Base-by-base conservation (phyloP, 805 yeast species). In the Hanseniaspora lindneri region DNA sequence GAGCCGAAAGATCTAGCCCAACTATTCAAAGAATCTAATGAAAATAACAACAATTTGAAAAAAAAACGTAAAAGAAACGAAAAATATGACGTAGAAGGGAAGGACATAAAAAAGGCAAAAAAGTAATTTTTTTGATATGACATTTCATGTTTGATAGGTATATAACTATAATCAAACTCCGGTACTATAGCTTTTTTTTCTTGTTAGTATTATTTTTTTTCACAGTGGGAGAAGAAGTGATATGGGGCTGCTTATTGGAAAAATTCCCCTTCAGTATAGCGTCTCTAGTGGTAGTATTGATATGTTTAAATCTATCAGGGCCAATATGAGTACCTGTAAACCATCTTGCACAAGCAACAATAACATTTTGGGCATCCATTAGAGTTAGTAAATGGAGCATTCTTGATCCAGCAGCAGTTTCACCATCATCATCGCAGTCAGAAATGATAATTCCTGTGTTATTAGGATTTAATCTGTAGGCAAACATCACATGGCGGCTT, bases 351-450 rank as follows among this genome's bases (percentile, higher is more conserved):
- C 89, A 95, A 9, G 68, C 71, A 3, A 88, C 95, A 54, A 87
- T 74, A 3, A 83, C 84, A 60, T 88, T 79, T 82, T 84, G 76
- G 1, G 75, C 83, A 56, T 85, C 86, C 83, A 81, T 81, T 54
- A 77, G 74, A 32, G 83, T 76, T 54, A 88, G 64, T 41, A 88
- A 63, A 66, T 86, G 95, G 44, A 87, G 63, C 71, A 88, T 66
- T 51, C 96, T 68, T 4, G 88, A 77, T 9, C 98, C 98, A 1
- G 97, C 95, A 0, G 97, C 97, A 0, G 94, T 73, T 60, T 92
- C 98, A 2, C 98, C 98, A 60, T 89, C 98, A 61, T 92, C 97
- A 59, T 92, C 96, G 56, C 84, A 87, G 56, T 92, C 96, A 56
- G 84, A 92, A 41, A 71, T 73, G 32, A 73, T 69, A 0, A 77